Evolutionary conservation across 2,329 filamentous ascomycete species (phyloP).

Genomic region (Penicillium fuscoglaucum): DNA sequence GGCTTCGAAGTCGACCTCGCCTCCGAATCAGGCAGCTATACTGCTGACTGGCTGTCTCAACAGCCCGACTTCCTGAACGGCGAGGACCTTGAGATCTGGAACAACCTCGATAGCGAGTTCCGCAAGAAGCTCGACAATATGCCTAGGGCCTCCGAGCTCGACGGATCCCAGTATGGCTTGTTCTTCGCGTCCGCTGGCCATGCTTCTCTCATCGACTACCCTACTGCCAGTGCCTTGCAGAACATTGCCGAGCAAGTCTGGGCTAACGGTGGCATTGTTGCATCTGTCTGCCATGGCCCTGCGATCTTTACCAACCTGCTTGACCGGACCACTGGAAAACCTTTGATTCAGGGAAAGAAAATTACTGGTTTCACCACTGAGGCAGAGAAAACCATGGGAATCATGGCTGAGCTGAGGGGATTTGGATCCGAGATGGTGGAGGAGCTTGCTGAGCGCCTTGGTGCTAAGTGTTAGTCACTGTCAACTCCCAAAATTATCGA

Average conservation of each 20-base stretch:
- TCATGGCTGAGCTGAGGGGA: background rate
- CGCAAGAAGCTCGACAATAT: background rate
- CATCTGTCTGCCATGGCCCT: background rate
- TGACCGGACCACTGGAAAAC: background rate
- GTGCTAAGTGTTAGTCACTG: background rate
- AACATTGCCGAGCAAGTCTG: background rate
- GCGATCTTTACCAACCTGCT: background rate
- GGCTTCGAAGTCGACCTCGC: background rate
- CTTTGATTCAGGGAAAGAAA: background rate
- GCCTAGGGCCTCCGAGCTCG: background rate
- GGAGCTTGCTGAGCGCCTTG: background rate
- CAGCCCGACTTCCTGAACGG: background rate
- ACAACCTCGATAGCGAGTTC: background rate
- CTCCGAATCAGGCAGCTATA: background rate
- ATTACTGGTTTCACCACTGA: background rate
- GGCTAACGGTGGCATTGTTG: background rate
- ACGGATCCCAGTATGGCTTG: background rate
- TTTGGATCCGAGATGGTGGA: background rate
- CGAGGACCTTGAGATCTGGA: background rate
- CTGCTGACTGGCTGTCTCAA: background rate
- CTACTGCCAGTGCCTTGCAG: background rate
- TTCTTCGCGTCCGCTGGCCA: background rate
- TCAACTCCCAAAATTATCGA: background rate
- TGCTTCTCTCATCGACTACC: background rate
- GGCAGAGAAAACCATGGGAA: background rate